phyloP scores from a whole-genome alignment of 2,329 filamentous ascomycete species.

The Phaeoacremonium minimum region DNA sequence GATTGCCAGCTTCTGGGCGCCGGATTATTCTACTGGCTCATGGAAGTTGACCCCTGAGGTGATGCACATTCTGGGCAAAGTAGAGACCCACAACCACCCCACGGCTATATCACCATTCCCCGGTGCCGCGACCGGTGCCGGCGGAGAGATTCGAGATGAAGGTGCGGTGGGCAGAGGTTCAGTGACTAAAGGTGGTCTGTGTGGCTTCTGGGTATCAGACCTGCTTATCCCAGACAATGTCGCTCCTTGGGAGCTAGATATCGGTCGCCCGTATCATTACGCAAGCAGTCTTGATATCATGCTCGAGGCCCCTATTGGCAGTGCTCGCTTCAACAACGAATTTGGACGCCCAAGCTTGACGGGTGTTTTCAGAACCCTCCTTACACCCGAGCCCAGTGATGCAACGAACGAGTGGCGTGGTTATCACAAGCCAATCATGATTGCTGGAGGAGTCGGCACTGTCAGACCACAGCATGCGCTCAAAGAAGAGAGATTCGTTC shows the following conservation, averaged over 20 bases:
- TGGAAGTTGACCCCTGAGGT: conserved; percentile 86
- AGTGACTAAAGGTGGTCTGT: conserved; percentile 84
- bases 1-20: conserved; percentile 76
- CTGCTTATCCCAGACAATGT: conserved; percentile 79
- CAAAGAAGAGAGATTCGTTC: conserved; percentile 75
- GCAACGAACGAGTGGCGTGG: conserved; percentile 67
- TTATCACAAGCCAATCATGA: conserved; percentile 98
- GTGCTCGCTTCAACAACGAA: conserved; percentile 95
- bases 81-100: conserved; percentile 97
- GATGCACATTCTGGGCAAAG: conserved; percentile 86
- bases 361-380: conserved; percentile 88
- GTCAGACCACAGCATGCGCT: conserved; percentile 87
- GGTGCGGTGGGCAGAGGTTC: conserved; percentile 92
- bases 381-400: conserved; percentile 57
- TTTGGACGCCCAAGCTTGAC: conserved; percentile 87
- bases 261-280: conserved; percentile 87
- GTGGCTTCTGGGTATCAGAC: conserved; percentile 93
- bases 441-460: conserved; percentile 91
- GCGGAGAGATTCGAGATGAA: conserved; percentile 93
- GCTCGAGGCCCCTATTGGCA: conserved; percentile 93
- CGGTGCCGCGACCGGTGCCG: conserved; percentile 90
- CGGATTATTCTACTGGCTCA: conserved; percentile 77
- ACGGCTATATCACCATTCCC: conserved; percentile 92
- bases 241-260: conserved; percentile 86
- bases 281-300: conserved; percentile 95